Conservation (phyloP, 2,329 filamentous ascomycete species). For the Hyphodiscus sp. region DNA sequence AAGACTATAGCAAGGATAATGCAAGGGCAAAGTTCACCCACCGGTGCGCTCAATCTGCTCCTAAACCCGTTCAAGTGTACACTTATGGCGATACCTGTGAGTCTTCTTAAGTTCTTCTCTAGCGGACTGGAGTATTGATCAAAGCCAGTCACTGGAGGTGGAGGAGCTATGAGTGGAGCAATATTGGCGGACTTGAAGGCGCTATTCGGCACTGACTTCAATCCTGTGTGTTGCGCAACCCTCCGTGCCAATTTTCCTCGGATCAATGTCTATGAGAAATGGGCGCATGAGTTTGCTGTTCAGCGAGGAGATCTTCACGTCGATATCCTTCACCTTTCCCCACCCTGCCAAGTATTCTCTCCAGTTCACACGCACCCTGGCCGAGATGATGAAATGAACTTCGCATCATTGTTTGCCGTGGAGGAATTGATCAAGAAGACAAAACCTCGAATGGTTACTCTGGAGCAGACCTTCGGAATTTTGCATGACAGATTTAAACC, state of each 20-base stretch:
- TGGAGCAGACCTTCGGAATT: conserved; percentile 73
- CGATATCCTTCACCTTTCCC: conserved; percentile 68
- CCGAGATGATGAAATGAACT: conserved; percentile 60
- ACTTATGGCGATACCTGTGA: conserved; percentile 20
- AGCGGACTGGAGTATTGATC: background rate
- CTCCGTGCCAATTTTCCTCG: conserved; percentile 14
- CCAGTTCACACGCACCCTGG: conserved; percentile 56
- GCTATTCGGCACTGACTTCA: conserved; percentile 56
- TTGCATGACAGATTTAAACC: conserved; percentile 22
- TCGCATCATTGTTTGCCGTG: conserved; percentile 47
- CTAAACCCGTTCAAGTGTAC: conserved; percentile 3
- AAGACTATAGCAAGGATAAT: background rate
- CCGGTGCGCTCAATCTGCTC: background rate
- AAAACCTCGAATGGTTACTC: conserved; percentile 61
- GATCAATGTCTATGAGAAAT: conserved; percentile 29
- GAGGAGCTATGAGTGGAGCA: conserved; percentile 62
- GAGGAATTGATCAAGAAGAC: conserved; percentile 48
- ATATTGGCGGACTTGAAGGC: conserved; percentile 50
- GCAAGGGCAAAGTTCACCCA: background rate
- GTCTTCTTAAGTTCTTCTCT: background rate
- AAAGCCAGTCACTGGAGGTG: conserved; percentile 53
- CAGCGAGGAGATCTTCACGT: conserved; percentile 31
- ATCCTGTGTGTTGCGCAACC: conserved; percentile 8
- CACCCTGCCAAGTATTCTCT: conserved; percentile 72
- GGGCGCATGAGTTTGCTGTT: conserved; percentile 43